Evolutionary conservation across 2,329 filamentous ascomycete genomes (phyloP), one percentile per base, ranked within the genome.

Genomic region (Chaetomium sp.): DNA sequence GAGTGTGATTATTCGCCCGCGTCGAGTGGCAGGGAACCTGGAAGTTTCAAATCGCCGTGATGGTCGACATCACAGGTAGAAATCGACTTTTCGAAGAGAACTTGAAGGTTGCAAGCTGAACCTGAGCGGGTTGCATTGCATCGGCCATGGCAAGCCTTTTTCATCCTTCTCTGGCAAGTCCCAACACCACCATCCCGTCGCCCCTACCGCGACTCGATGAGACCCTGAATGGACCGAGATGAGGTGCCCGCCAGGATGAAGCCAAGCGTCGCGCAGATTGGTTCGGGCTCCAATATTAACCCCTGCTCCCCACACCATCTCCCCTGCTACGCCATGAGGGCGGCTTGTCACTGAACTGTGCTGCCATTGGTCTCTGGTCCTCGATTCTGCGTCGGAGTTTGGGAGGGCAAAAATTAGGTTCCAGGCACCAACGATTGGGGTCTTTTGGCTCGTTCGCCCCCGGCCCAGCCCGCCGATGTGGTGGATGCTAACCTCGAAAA

Each of bases 31-130:
- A 33, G 3, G 3, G 33, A n/a, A n/a, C n/a, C n/a, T n/a, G n/a
- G 1, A 58, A 12, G 4, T 9, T 19, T n/a, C 55, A 35, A 55
- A 42, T 42, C 13, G 19, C 29, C 60, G 53, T 13, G 25, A 27
- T 47, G 55, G 33, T 58, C 47, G 61, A 63, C 61, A 63, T 55
- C 55, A 21, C 55, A 33, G 23, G 10, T n/a, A 51, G 12, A 23
- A 3, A 23, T 27, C 45, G 31, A 25, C 29, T 50, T 51, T 53
- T 53, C 16, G 33, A 45, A 53, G 19, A 19, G 27, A 54, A n/a
- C 45, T 12, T 29, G 23, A 47, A 54, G 49, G 61, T 58, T 21
- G 55, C 55, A 60, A 60, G 57, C 62, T 60, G 49, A 57, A 31
- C 23, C 33, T 7, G 29, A 38, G n/a, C n/a, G 19, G 38, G 38